Percentiles rank a stretch among this genome's conserved stretches.
Conservation (phyloP, 2,329 filamentous ascomycete species). For the Fusarium annulatum region DNA sequence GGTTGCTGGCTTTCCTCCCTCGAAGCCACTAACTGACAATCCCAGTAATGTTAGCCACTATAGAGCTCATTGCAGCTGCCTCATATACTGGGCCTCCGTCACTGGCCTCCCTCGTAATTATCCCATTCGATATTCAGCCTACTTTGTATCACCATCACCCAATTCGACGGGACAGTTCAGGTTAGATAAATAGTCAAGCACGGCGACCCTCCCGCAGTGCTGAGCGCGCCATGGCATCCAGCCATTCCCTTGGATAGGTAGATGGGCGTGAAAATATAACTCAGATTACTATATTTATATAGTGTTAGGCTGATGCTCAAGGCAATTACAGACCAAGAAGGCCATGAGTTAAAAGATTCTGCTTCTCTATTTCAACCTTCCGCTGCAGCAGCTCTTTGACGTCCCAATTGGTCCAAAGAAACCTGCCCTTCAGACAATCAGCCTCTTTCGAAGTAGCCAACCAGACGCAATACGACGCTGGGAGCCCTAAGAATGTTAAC, state of each 20-base stretch:
- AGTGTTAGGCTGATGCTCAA: not conserved
- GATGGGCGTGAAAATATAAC: rapidly evolving
- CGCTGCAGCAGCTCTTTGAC: not conserved
- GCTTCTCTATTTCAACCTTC: not conserved
- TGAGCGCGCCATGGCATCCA: not conserved
- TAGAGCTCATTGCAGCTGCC: too few relatives aligned
- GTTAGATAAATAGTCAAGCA: too few relatives aligned
- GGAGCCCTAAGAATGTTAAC: not conserved
- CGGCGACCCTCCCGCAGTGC: too few relatives aligned
- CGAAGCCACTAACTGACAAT: too few relatives aligned
- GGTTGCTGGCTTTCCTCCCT: too few relatives aligned
- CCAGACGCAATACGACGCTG: slow-evolving; percentile 9
- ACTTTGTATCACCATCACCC: too few relatives aligned
- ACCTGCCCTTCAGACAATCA: not conserved
- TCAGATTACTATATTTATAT: not conserved
- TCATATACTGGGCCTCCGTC: too few relatives aligned
- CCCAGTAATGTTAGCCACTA: too few relatives aligned
- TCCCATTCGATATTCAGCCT: too few relatives aligned
- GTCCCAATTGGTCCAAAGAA: slow-evolving; percentile 10
- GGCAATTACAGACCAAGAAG: not conserved
- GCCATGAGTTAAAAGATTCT: not conserved
- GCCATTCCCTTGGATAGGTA: not conserved
- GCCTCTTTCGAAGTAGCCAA: not conserved
- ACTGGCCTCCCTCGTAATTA: too few relatives aligned
- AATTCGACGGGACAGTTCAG: too few relatives aligned